These are phyloP conservation scores for Penicillium riverlandense DNA, from an alignment of 495 filamentous ascomycete genomes.

Conservation along the genomic window DNA sequence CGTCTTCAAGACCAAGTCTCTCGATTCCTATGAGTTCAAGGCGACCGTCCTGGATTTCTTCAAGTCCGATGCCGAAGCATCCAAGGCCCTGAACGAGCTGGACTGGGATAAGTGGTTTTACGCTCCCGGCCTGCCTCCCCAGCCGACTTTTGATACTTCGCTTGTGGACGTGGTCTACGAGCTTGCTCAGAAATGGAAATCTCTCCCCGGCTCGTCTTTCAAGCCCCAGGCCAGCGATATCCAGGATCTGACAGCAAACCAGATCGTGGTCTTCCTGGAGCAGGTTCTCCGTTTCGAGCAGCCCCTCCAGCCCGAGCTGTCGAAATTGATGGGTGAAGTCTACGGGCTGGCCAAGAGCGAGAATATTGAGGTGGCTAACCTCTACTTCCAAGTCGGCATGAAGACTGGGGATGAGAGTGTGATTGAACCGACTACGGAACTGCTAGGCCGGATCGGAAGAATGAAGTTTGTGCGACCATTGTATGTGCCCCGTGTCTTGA, in stretches of 20 bases:
- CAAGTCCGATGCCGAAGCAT: conserved; percentile 52
- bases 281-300: conserved; percentile 54
- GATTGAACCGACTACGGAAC: conserved; percentile 60
- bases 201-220: conserved; percentile 43
- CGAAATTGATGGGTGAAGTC: conserved; percentile 58
- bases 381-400: conserved; percentile 73
- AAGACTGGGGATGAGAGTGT: conserved; percentile 59
- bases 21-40: conserved; percentile 92
- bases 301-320: conserved; percentile 53
- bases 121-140: conserved; percentile 75
- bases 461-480: conserved; percentile 96
- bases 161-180: conserved; percentile 80
- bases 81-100: conserved; percentile 57
- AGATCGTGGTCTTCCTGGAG: conserved; percentile 86
- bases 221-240: conserved; percentile 62
- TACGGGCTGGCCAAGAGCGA: conserved; percentile 63
- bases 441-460: conserved; percentile 74
- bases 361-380: conserved; percentile 77
- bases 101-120: conserved; percentile 92
- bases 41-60: conserved; percentile 82
- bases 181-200: conserved; percentile 73
- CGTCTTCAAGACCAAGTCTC: conserved; percentile 68
- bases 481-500: conserved; percentile 18
- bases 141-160: conserved; percentile 83
- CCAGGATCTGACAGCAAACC: conserved; percentile 67